phyloP scores from a whole-genome alignment of 768 basidiomycete species.

The Lactarius quietus region DNA sequence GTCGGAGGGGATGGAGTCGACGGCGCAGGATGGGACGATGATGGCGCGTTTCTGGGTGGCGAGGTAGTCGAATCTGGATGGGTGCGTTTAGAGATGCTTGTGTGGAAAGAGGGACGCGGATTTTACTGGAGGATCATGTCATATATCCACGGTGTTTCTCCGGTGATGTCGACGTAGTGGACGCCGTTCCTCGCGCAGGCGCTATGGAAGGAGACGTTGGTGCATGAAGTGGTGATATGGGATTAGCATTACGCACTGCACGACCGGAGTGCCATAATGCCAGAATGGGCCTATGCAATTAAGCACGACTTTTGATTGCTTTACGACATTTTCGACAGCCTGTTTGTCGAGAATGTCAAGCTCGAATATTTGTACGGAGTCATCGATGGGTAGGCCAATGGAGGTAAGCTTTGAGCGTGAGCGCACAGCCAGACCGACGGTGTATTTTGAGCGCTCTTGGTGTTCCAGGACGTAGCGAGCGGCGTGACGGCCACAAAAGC shows the following conservation, averaged over 20 bases:
- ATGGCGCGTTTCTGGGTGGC: slow-evolving; percentile 69
- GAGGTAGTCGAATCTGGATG: slow-evolving; percentile 59
- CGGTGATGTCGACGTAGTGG: slow-evolving; percentile 85
- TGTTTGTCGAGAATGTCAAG: slow-evolving; percentile 56
- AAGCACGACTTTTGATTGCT: slow-evolving; percentile 61
- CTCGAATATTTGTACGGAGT: slow-evolving; percentile 40
- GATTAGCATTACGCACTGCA: slow-evolving; percentile 42
- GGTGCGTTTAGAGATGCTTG: slow-evolving; percentile 12
- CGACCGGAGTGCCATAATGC: slow-evolving; percentile 68
- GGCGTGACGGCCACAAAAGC: slow-evolving; percentile 25
- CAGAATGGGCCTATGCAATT: slow-evolving; percentile 77
- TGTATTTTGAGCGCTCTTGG: slow-evolving; percentile 19
- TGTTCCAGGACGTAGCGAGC: slow-evolving; percentile 25
- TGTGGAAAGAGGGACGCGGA: slow-evolving; percentile 12
- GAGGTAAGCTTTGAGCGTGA: slow-evolving; percentile 20
- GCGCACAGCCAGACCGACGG: slow-evolving; percentile 20
- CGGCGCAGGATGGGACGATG: slow-evolving; percentile 75
- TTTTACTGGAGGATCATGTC: slow-evolving; percentile 59
- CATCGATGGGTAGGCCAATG: slow-evolving; percentile 13
- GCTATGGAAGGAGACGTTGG: slow-evolving; percentile 32
- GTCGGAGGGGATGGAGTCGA: slow-evolving; percentile 79
- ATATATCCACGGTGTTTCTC: slow-evolving; percentile 65
- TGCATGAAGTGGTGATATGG: neutral
- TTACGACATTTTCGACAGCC: slow-evolving; percentile 56
- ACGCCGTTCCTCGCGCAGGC: slow-evolving; percentile 70